phyloP scores from a whole-genome alignment of 768 basidiomycete species.

The Hygrophoropsis aurantiaca region DNA sequence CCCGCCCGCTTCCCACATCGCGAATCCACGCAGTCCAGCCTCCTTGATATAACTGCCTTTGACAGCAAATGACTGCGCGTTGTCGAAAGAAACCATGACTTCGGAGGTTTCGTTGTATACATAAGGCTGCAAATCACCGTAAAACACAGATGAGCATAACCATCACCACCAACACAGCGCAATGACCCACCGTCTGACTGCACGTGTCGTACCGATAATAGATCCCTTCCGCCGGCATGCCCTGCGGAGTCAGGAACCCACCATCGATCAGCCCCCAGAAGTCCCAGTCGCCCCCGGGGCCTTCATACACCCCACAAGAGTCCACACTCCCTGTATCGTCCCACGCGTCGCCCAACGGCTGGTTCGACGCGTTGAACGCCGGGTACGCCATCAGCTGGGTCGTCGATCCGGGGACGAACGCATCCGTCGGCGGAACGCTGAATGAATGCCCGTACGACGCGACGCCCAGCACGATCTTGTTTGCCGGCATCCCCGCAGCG shows the following conservation, averaged over 20 bases:
- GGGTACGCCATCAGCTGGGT: conserved; percentile 47
- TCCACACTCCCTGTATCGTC: conserved; percentile 48
- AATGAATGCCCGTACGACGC: too few relatives aligned
- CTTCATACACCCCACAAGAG: conserved; percentile 49
- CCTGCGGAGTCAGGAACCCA: conserved; percentile 46
- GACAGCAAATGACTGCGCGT: conserved; percentile 53
- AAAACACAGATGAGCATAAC: neutral
- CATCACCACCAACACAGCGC: too few relatives aligned
- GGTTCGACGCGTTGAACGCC: conserved; percentile 41
- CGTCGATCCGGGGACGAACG: conserved; percentile 33
- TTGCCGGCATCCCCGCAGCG: conserved; percentile 67
- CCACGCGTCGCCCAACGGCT: conserved; percentile 58
- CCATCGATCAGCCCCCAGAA: conserved; percentile 60
- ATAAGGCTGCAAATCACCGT: conserved; percentile 49
- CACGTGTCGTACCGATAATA: conserved; percentile 60
- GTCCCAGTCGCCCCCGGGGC: conserved; percentile 52
- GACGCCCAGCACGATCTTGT: conserved; percentile 81
- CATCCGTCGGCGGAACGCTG: conserved; percentile 36
- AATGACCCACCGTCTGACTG: conserved; percentile 63
- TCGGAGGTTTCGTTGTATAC: conserved; percentile 58
- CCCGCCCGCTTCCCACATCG: too few relatives aligned
- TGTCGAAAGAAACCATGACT: too few relatives aligned
- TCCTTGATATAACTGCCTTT: conserved; percentile 63
- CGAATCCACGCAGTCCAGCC: conserved; percentile 60
- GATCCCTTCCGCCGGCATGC: conserved; percentile 41